These are phyloP conservation scores for Bipolaris sorokiniana DNA, from an alignment of 2,329 filamentous ascomycete genomes.

Conservation along the genomic window DNA sequence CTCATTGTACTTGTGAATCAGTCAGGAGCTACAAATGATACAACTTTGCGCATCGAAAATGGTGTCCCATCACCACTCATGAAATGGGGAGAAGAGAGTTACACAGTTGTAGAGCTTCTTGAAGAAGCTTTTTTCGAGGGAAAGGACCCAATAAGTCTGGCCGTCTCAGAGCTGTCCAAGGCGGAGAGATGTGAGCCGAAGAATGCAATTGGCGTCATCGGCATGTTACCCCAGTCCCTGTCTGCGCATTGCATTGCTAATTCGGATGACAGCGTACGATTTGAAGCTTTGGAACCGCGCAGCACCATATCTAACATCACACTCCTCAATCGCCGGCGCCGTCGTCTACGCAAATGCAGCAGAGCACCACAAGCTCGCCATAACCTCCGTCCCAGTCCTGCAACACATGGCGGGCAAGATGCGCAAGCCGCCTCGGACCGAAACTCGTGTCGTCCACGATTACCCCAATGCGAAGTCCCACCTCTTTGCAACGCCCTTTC, in stretches of 20 bases:
- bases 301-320: conserved; percentile 5
- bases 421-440: conserved; percentile 18
- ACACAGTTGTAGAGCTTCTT: conserved; percentile 38
- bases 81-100: conserved; percentile 74
- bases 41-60: conserved; percentile 2
- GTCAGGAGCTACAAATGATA: not conserved
- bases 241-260: not conserved
- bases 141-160: conserved; percentile 1
- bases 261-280: conserved; percentile 12
- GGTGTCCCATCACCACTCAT: conserved; percentile 34
- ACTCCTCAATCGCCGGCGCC: conserved; percentile 4
- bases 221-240: not conserved
- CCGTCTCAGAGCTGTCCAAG: not conserved
- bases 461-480: conserved; percentile 55
- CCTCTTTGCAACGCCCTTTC: conserved; percentile 61
- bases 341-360: conserved; percentile 14
- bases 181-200: conserved; percentile 14
- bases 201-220: conserved; percentile 12
- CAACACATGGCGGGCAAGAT: conserved; percentile 37
- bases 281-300: conserved; percentile 15
- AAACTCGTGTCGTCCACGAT: conserved; percentile 40
- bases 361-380: conserved; percentile 8
- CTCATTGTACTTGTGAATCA: not conserved
- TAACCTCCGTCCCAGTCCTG: conserved; percentile 4
- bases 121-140: conserved; percentile 10